These are phyloP conservation scores for Hondaea fermentalgiana DNA, from an alignment of 108 stramenopile genomes.

Conservation along the genomic window DNA sequence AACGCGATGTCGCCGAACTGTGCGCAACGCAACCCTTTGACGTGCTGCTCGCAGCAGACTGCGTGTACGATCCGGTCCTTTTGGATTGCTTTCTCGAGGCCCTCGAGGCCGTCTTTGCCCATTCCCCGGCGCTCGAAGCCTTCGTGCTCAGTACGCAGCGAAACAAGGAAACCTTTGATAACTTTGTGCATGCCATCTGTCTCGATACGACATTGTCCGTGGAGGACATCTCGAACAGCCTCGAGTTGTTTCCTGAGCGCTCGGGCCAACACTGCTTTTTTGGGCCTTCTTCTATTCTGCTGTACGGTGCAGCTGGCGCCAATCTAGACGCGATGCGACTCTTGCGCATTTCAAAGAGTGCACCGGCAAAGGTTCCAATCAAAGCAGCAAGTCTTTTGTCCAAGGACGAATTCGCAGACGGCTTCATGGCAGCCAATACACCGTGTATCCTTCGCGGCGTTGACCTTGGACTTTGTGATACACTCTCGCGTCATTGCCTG, in stretches of 20 bases:
- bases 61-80: not conserved
- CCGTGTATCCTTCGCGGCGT: not conserved
- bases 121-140: not conserved
- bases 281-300: not conserved
- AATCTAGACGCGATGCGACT: not conserved
- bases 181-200: not conserved
- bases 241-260: not conserved
- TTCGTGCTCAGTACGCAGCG: not conserved
- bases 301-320: not conserved
- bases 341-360: not conserved
- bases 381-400: not conserved
- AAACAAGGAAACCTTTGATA: not conserved
- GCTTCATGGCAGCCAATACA: not conserved
- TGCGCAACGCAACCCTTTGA: not conserved
- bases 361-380: not conserved
- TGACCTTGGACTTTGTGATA: not conserved
- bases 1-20: not conserved
- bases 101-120: not conserved
- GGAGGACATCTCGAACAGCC: not conserved
- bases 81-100: not conserved
- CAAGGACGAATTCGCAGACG: not conserved
- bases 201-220: not conserved
- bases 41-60: not conserved
- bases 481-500: not conserved
- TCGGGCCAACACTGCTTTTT: not conserved